phyloP scores from a whole-genome alignment of 208 protist genomes.

The Acanthamoeba lenticulata region DNA sequence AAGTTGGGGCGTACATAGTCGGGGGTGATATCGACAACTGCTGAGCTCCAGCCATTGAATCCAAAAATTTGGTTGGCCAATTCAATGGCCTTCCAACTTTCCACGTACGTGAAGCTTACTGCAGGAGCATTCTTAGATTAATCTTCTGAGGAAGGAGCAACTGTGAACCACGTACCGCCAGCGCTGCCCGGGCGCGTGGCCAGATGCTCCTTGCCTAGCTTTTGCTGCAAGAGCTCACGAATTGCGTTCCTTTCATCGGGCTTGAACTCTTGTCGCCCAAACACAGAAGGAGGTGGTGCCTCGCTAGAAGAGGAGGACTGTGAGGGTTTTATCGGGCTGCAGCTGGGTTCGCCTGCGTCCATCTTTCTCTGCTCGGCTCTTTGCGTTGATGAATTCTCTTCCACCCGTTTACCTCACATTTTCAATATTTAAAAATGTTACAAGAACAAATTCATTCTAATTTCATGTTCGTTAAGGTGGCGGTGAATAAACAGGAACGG shows the following conservation, averaged over 20 bases:
- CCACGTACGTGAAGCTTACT: constrained; percentile 77
- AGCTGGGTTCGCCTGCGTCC: constrained; percentile 15
- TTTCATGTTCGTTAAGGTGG: too few species aligned
- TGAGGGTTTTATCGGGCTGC: neutral
- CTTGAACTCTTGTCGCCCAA: constrained; percentile 59
- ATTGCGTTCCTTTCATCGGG: constrained; percentile 45
- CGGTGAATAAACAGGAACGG: neutral
- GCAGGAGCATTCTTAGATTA: too few species aligned
- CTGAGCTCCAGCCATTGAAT: constrained; percentile 85
- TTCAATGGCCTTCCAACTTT: constrained; percentile 84
- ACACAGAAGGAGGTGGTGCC: neutral
- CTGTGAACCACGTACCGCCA: neutral
- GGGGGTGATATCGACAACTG: constrained; percentile 73
- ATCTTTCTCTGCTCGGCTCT: neutral
- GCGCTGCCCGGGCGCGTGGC: constrained; percentile 60
- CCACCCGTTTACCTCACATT: too few species aligned
- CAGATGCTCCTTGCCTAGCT: constrained; percentile 69
- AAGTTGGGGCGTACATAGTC: constrained; percentile 75
- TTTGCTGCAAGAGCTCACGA: constrained; percentile 66
- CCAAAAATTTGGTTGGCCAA: constrained; percentile 84
- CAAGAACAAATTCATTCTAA: too few species aligned
- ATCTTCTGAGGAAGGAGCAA: neutral
- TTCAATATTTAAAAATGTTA: too few species aligned
- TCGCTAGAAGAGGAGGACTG: neutral
- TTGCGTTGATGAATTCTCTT: neutral